Evolutionary conservation across 2,329 filamentous ascomycete species (phyloP).

Genomic region (Cercospora canescens): DNA sequence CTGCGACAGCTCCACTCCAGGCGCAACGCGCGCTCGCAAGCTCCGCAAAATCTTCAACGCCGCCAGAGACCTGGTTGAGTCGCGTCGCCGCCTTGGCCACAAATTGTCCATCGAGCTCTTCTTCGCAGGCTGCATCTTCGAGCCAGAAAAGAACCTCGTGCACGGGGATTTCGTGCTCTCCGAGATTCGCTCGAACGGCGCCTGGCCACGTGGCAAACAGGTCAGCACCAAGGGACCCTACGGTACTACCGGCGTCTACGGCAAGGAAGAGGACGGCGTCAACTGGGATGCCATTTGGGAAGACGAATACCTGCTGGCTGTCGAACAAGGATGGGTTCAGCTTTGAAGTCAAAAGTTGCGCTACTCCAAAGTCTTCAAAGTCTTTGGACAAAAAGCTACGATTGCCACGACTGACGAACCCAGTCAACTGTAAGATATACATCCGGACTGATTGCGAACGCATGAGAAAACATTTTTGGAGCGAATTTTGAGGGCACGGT

Average conservation of each 20-base stretch:
- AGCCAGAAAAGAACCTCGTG: constrained; percentile 46
- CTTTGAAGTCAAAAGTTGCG: constrained; percentile 23
- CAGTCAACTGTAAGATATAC: neutral
- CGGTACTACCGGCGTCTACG: constrained; percentile 51
- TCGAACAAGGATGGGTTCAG: constrained; percentile 35
- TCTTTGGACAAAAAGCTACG: neutral
- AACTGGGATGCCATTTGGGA: constrained; percentile 39
- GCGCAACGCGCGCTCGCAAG: constrained; percentile 34
- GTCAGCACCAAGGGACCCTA: constrained; percentile 50
- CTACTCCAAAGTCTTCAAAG: constrained; percentile 8
- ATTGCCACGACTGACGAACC: neutral
- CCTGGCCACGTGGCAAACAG: constrained; percentile 42
- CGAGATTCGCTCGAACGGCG: constrained; percentile 41
- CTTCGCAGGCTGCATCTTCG: constrained; percentile 54
- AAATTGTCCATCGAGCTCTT: constrained; percentile 51
- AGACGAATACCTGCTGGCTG: constrained; percentile 35
- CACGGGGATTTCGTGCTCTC: constrained; percentile 52
- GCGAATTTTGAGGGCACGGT: too few relatives aligned
- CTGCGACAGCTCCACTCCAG: constrained; percentile 41
- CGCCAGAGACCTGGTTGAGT: constrained; percentile 43
- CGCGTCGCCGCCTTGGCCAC: constrained; percentile 39
- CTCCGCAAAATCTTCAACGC: constrained; percentile 44
- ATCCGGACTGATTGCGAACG: too few relatives aligned
- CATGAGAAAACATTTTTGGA: neutral
- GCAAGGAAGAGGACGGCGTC: constrained; percentile 48